phyloP scores from a whole-genome alignment of 495 filamentous ascomycete genomes.

The Aspergillus incahuasiensis region DNA sequence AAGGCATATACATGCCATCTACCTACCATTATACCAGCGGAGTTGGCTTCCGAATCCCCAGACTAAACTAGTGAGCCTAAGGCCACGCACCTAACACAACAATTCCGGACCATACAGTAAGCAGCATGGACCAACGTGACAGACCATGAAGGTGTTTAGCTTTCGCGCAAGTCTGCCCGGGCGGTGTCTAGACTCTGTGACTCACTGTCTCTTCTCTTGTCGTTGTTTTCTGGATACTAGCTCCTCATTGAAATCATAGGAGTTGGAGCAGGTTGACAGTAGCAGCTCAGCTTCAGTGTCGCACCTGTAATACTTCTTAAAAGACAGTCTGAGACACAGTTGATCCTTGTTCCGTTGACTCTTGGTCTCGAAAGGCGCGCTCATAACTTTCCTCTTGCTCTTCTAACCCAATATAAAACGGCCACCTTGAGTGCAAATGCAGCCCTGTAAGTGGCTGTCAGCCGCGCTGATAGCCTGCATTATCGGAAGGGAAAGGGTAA shows the following conservation, averaged over 20 bases:
- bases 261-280: too few relatives aligned
- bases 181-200: neutral
- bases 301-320: too few relatives aligned
- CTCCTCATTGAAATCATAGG: too few relatives aligned
- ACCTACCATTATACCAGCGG: neutral
- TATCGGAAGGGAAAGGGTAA: slow-evolving; percentile 22
- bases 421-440: too few relatives aligned
- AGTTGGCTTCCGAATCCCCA: neutral
- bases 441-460: slow-evolving; percentile 21
- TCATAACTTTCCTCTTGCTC: neutral
- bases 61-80: neutral
- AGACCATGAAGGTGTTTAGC: neutral
- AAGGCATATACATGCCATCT: too few relatives aligned
- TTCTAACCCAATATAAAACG: too few relatives aligned
- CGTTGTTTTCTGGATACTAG: neutral
- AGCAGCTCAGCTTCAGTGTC: too few relatives aligned
- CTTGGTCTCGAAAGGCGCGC: too few relatives aligned
- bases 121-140: neutral
- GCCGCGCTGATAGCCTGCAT: slow-evolving; percentile 8
- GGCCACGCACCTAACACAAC: neutral
- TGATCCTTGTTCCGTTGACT: too few relatives aligned
- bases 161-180: neutral
- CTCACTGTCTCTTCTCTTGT: neutral
- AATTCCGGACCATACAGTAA: neutral
- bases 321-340: too few relatives aligned